Conservation (phyloP, 2,329 filamentous ascomycete genomes). For the Neonectria faginata region DNA sequence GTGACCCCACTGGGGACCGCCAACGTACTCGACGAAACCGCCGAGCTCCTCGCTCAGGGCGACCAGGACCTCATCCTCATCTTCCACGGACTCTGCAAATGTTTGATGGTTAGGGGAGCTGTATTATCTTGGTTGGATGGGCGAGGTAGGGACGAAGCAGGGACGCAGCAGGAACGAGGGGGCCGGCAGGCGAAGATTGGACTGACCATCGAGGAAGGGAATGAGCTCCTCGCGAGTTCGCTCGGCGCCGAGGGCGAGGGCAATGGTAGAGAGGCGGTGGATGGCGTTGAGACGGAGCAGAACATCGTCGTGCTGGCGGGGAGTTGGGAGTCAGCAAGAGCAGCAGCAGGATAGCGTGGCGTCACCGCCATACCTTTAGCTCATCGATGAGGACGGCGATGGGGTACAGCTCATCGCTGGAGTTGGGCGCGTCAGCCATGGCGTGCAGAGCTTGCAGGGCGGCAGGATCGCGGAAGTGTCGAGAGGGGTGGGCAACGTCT, state of each 20-base stretch:
- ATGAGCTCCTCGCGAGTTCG: slow-evolving; percentile 98
- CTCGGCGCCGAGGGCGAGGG: slow-evolving; percentile 93
- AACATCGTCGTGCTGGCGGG: slow-evolving; percentile 93
- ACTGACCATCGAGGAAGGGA: slow-evolving; percentile 96
- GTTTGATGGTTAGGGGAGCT: slow-evolving; percentile 34
- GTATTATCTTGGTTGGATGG: slow-evolving; percentile 25
- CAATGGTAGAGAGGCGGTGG: slow-evolving; percentile 97
- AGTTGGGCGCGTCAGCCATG: slow-evolving; percentile 90
- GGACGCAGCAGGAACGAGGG: slow-evolving; percentile 21
- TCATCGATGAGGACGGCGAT: slow-evolving; percentile 99
- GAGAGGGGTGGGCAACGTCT: slow-evolving; percentile 38
- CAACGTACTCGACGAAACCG: slow-evolving; percentile 97
- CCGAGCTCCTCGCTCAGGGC: slow-evolving; percentile 97
- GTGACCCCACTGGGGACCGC: slow-evolving; percentile 92
- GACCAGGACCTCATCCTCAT: slow-evolving; percentile 98
- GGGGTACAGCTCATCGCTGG: slow-evolving; percentile 99
- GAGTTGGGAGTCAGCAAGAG: slow-evolving; percentile 38
- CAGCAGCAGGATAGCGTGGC: slow-evolving; percentile 35
- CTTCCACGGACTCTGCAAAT: slow-evolving; percentile 90
- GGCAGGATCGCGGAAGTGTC: slow-evolving; percentile 49
- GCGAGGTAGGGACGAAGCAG: slow-evolving; percentile 9
- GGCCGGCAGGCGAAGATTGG: slow-evolving; percentile 35
- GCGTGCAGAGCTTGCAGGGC: slow-evolving; percentile 56
- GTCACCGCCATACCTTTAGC: slow-evolving; percentile 80
- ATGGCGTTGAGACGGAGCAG: slow-evolving; percentile 98